phyloP scores from a whole-genome alignment of 208 protist species.

The Porcisia deanei region DNA sequence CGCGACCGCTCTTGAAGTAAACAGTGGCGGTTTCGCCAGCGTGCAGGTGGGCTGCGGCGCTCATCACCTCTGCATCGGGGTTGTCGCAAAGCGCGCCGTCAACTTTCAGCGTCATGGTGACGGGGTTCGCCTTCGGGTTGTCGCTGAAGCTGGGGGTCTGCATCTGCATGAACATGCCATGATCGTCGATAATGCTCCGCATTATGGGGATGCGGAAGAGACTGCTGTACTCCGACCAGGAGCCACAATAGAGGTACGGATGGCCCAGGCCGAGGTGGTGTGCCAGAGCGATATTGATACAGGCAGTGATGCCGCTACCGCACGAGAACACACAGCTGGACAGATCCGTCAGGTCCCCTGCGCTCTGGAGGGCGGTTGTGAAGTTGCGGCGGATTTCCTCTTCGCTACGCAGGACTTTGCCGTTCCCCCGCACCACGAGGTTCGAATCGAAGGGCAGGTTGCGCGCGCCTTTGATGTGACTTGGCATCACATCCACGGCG shows the following conservation, averaged over 20 bases:
- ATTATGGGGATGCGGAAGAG: constrained; percentile 45
- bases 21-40: constrained; percentile 57
- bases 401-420: constrained; percentile 36
- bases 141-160: constrained; percentile 33
- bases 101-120: constrained; percentile 30
- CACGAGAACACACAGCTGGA: constrained; percentile 77
- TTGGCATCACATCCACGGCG: constrained; percentile 53
- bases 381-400: constrained; percentile 56
- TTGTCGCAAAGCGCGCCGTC: constrained; percentile 32
- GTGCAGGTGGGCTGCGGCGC: constrained; percentile 54
- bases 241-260: constrained; percentile 75
- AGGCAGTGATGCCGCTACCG: constrained; percentile 81
- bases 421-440: constrained; percentile 18
- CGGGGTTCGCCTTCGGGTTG: constrained; percentile 37
- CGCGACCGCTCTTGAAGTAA: constrained; percentile 50
- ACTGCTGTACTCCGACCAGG: constrained; percentile 81
- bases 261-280: constrained; percentile 69
- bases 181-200: constrained; percentile 40
- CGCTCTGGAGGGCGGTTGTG: constrained; percentile 31
- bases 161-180: constrained; percentile 64
- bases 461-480: constrained; percentile 72
- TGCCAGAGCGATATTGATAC: constrained; percentile 68
- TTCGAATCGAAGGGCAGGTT: constrained; percentile 58
- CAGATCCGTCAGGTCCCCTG: constrained; percentile 33
- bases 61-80: constrained; percentile 33